Evolutionary conservation across 2,329 filamentous ascomycete species (phyloP), one percentile per base, ranked within the genome.

Genomic region (Phaeosphaeria sp.): DNA sequence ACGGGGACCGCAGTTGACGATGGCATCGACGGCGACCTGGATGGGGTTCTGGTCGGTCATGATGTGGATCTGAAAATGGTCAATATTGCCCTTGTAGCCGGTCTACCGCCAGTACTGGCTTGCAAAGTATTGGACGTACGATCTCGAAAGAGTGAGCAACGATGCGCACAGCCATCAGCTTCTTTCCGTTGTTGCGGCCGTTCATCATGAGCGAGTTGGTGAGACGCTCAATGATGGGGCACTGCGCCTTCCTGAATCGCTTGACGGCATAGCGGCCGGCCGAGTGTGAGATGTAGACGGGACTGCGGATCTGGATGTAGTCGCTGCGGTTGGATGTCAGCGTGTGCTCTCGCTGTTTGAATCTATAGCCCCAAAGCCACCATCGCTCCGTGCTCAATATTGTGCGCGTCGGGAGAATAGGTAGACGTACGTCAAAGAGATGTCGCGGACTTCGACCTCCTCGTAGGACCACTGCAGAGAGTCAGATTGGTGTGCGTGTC

Each of bases 181-280:
- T 99, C 91, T 99, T 99, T 85, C 95, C 95, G 91, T 97, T 99
- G 92, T 99, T 99, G 85, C 95, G 95, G 84, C 95, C 95, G 90
- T 99, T 97, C 94, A 98, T 98, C 96, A 99, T 99, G 82, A 99
- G 90, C 62, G 95, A 98, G 91, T 99, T 99, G 88, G 95, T 99
- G 77, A 99, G 90, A 82, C 95, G 94, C 91, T 99, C 95, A 81
- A 99, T 97, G 90, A 99, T 98, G 78, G 95, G 95, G 92, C 95
- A 99, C 89, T 98, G 96, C 82, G 96, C 95, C 90, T 99, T 99
- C 87, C 95, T 92, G 92, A 99, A 99, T 81, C 96, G 91, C 93
- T 99, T 99, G 85, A 90, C 89, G 80, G 95, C 95, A 89, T 97
- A 99, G 81, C 93, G 92, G 81, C 95, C 95, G 79, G 96, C 95